Evolutionary conservation across 306 rosid species (phyloP).

Genomic region (Clitoria ternatea): DNA sequence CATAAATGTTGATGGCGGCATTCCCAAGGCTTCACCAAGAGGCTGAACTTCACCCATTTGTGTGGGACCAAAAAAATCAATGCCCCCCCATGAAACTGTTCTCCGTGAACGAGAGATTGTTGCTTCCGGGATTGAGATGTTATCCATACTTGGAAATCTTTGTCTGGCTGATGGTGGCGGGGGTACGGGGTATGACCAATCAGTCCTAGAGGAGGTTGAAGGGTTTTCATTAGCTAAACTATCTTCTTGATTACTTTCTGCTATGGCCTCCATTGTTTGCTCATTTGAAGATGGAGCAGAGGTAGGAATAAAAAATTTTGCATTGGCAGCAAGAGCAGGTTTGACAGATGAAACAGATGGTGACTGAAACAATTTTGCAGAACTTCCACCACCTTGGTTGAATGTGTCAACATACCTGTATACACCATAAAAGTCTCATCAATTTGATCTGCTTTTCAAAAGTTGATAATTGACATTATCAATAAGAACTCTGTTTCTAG

Average conservation of each 20-base stretch:
- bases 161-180: conserved; percentile 32
- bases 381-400: conserved; percentile 71
- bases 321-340: conserved; percentile 54
- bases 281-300: conserved; percentile 49
- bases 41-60: conserved; percentile 36
- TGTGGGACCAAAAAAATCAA: conserved; percentile 40
- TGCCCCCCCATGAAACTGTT: conserved; percentile 80
- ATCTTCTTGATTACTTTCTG: conserved; percentile 52
- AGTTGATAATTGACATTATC: not conserved
- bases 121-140: conserved; percentile 37
- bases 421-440: conserved; percentile 16
- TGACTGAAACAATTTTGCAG: conserved; percentile 61
- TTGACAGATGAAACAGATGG: conserved; percentile 59
- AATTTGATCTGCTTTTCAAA: conserved; percentile 10
- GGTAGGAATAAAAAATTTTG: conserved; percentile 79
- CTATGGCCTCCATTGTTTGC: conserved; percentile 49
- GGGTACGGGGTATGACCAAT: conserved; percentile 33
- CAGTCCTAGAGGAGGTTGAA: conserved; percentile 42
- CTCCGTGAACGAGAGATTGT: conserved; percentile 51
- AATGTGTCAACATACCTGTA: conserved; percentile 94
- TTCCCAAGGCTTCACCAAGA: conserved; percentile 50
- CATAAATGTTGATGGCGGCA: conserved; percentile 45
- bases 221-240: conserved; percentile 33
- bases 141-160: conserved; percentile 65
- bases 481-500: not conserved